phyloP scores from a whole-genome alignment of 1,284 basidiomycete species.

The Bondarzewia mesenterica region DNA sequence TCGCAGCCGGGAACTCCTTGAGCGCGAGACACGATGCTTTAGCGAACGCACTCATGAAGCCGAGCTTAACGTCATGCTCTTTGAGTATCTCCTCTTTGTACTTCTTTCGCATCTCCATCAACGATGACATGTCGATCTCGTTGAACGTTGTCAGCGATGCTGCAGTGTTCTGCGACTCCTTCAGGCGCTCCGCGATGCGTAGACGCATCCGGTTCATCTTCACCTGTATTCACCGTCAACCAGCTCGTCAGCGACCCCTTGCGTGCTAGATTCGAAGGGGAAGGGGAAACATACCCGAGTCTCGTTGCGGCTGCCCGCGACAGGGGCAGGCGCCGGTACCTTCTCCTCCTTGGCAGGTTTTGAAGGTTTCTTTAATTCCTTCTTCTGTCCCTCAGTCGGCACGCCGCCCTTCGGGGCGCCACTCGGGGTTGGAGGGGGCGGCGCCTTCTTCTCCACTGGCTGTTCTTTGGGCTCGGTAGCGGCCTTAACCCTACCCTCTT shows the following conservation, averaged over 20 bases:
- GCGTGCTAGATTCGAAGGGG: not conserved
- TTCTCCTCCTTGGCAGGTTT: slow-evolving; percentile 34
- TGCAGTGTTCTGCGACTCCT: slow-evolving; percentile 97
- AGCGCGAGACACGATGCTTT: slow-evolving; percentile 83
- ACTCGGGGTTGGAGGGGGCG: slow-evolving; percentile 32
- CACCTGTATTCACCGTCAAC: slow-evolving; percentile 55
- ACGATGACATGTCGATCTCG: slow-evolving; percentile 97
- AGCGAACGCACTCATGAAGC: slow-evolving; percentile 98
- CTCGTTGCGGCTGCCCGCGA: slow-evolving; percentile 67
- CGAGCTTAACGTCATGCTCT: slow-evolving; percentile 92
- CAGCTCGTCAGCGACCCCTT: too few species aligned
- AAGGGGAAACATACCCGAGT: slow-evolving; percentile 61
- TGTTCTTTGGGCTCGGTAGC: slow-evolving; percentile 41
- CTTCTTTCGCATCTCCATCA: slow-evolving; percentile 90
- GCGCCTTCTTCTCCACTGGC: slow-evolving; percentile 36
- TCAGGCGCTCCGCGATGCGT: slow-evolving; percentile 94
- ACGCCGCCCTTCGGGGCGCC: slow-evolving; percentile 27
- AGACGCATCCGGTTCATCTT: slow-evolving; percentile 98
- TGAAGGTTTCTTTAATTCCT: slow-evolving; percentile 31
- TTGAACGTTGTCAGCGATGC: slow-evolving; percentile 98
- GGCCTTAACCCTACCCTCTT: slow-evolving; percentile 33
- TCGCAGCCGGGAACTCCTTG: slow-evolving; percentile 90
- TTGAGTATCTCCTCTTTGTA: slow-evolving; percentile 95
- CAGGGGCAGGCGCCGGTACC: slow-evolving; percentile 26
- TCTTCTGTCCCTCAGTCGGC: slow-evolving; percentile 19